A percentile compares a stretch with the other conserved stretches of the same genome.
These are phyloP conservation scores for Thalassiosira ordinaria DNA, from an alignment of 352 stramenopile genomes.

Conservation along the genomic window DNA sequence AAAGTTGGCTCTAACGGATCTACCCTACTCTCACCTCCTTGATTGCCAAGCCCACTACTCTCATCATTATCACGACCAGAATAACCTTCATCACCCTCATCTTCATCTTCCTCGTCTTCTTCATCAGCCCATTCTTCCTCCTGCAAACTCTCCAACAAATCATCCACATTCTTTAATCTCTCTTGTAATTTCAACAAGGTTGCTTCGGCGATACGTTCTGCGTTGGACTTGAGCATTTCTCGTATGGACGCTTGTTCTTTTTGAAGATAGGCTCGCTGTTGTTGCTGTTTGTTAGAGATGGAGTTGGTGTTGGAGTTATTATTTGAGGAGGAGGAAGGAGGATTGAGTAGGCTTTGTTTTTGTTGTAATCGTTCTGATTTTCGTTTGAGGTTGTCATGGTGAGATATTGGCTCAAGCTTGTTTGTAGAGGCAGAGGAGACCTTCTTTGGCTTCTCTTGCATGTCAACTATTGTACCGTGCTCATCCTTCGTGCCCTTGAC, in stretches of 20 bases:
- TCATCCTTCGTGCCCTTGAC: no score
- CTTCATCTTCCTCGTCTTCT: slow-evolving; percentile 56
- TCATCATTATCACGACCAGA: no score
- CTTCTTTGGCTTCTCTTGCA: no score
- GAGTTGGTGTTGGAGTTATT: not conserved
- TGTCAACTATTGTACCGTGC: no score
- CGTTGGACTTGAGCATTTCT: slow-evolving; percentile 54
- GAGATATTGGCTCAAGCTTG: slow-evolving; percentile 41
- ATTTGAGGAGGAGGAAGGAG: no score
- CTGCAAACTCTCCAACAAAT: slow-evolving; percentile 74
- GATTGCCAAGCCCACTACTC: no score
- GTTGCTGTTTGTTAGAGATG: slow-evolving; percentile 18
- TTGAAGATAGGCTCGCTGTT: slow-evolving; percentile 6
- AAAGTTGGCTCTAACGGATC: slow-evolving; percentile 51
- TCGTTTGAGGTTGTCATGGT: slow-evolving; percentile 29
- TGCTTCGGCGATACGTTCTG: slow-evolving; percentile 64
- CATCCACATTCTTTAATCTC: slow-evolving; percentile 70
- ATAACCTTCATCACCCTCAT: slow-evolving; percentile 8
- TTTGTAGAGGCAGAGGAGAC: no score
- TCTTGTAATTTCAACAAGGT: slow-evolving; percentile 54
- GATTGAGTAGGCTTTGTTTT: no score
- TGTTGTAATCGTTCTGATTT: slow-evolving; percentile 24
- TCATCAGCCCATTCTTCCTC: slow-evolving; percentile 79
- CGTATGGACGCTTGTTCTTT: slow-evolving; percentile 46
- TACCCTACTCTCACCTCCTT: no score